phyloP scores from a whole-genome alignment of 2,329 filamentous ascomycete genomes.

The Fusarium avenaceum region DNA sequence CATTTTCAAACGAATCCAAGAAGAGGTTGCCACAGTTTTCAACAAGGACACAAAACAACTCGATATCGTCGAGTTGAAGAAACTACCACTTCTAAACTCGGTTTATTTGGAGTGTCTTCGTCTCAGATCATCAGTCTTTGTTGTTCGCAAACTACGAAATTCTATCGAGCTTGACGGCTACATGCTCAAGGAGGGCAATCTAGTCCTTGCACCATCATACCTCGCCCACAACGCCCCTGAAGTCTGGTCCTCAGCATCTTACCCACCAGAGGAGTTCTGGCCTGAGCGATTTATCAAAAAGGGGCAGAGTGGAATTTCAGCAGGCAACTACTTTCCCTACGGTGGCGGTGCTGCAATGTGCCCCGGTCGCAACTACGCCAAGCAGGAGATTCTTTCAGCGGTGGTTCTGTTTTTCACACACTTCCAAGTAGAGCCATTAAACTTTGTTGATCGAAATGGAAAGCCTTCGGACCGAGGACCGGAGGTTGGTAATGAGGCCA shows the following conservation, averaged over 20 bases:
- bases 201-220: conserved; percentile 43
- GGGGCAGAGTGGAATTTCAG: conserved; percentile 25
- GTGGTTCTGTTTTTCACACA: conserved; percentile 36
- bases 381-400: conserved; percentile 46
- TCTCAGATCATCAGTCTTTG: conserved; percentile 41
- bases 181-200: conserved; percentile 39
- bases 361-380: conserved; percentile 47
- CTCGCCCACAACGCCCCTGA: conserved; percentile 40
- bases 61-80: conserved; percentile 34
- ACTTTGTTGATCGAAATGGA: conserved; percentile 28
- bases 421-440: conserved; percentile 40
- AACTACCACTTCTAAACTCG: conserved; percentile 39
- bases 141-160: conserved; percentile 42
- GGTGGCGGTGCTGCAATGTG: conserved; percentile 48
- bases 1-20: conserved; percentile 30
- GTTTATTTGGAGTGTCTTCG: conserved; percentile 44
- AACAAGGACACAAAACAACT: conserved; percentile 15
- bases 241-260: conserved; percentile 30
- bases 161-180: conserved; percentile 46
- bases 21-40: conserved; percentile 28
- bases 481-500: conserved; percentile 42
- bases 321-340: conserved; percentile 46
- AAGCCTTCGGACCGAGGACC: conserved; percentile 39
- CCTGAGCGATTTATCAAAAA: conserved; percentile 42
- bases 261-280: conserved; percentile 44